Base-by-base conservation (phyloP, 75 land plant genomes). In the Isoetes taiwanensis region DNA sequence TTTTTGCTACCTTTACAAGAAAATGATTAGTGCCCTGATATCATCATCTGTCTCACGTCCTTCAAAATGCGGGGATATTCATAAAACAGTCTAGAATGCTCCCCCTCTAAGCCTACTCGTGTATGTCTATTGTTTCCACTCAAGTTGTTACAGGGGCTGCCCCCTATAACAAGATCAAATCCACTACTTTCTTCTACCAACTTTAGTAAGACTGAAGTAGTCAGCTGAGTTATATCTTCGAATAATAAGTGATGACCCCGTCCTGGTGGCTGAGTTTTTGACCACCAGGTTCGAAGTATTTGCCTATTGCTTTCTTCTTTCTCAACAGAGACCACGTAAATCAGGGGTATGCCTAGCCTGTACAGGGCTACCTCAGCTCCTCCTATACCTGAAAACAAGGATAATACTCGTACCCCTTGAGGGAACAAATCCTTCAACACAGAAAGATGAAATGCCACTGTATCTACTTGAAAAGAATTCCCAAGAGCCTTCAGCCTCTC, bases 101-200 rank as follows among this genome's bases (percentile, higher is more conserved):
- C 50, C 25, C 50, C 50, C 23, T n/a, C 50, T 23, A 46, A 19
- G 5, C 50, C 50, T 4, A 23, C 23, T 23, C 50, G 5, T n/a
- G 50, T n/a, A n/a, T n/a, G n/a, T n/a, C n/a, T n/a, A n/a, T n/a
- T n/a, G n/a, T n/a, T n/a, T n/a, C n/a, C 50, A n/a, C 25, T 8
- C 4, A 46, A 8, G 25, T 46, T 46, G 50, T 46, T 46, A 23
- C 50, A 46, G 6, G 50, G 50, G 25, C 12, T 6, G 6, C 50
- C 50, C 8, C 50, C 50, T 6, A 46, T 46, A 4, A 46, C n/a
- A 4, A 46, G 50, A 19, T 46, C 50, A 23, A 46, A 46, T 6
- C 50, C 50, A 46, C 50, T 23, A 46, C 50, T 16, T 37, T 9
- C 39, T n/a, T n/a, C n/a, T n/a, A n/a, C n/a, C n/a, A n/a, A n/a